Percentiles rank a stretch among this genome's conserved stretches.
Evolutionary conservation across 176 grass and related monocot species (phyloP).

Genomic region (Rhipidocladum racemiflorum): DNA sequence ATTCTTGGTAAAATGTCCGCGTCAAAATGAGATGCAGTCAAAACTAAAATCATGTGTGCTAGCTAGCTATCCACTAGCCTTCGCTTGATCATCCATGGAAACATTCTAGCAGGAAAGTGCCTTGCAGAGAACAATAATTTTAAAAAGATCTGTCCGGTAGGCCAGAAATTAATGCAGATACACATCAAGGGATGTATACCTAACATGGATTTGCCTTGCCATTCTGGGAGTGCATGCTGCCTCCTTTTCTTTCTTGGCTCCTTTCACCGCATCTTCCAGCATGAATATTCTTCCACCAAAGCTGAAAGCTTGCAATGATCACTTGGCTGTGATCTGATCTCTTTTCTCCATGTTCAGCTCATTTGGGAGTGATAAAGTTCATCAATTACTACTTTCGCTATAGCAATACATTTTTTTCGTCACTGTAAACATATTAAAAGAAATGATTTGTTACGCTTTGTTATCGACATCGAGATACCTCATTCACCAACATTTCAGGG

Average conservation of each 20-base stretch:
- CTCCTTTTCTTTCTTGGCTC: neutral
- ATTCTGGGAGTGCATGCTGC: constrained; percentile 12
- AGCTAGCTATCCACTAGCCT: neutral
- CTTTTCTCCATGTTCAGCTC: constrained; percentile 26
- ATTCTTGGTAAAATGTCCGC: constrained; percentile 12
- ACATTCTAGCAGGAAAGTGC: neutral
- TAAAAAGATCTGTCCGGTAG: neutral
- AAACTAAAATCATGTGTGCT: constrained; percentile 14
- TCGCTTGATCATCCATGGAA: neutral
- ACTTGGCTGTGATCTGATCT: neutral
- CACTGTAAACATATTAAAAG: neutral
- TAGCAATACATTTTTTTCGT: neutral
- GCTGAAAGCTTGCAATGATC: constrained; percentile 4
- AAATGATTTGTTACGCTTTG: neutral
- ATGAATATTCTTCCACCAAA: constrained; percentile 35
- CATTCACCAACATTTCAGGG: neutral
- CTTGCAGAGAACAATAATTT: neutral
- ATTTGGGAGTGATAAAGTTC: neutral
- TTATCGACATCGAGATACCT: neutral
- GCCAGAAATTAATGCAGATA: neutral
- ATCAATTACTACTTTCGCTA: neutral
- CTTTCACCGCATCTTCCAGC: constrained; percentile 23
- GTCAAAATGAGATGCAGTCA: constrained; percentile 6
- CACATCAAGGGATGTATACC: constrained; percentile 6
- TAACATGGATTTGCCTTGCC: constrained; percentile 16